phyloP scores from a whole-genome alignment of 148 eudicot species.

The Spergularia bocconei region DNA sequence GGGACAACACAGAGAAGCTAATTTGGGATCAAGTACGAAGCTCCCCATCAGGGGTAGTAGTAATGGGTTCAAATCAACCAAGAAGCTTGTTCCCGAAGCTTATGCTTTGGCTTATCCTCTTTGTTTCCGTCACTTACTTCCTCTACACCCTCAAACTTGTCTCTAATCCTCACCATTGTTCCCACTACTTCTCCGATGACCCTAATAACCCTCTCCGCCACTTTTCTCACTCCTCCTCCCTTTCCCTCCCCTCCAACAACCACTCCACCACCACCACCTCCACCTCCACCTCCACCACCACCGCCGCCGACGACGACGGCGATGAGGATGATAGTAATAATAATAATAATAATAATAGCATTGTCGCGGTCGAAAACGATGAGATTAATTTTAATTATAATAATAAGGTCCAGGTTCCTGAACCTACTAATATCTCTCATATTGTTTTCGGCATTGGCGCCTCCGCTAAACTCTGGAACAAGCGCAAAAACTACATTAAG shows the following conservation, averaged over 20 bases:
- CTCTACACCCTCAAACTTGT: conserved; percentile 71
- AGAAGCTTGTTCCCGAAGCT: conserved; percentile 34
- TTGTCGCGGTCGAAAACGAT: neutral
- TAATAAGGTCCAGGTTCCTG: neutral
- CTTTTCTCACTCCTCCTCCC: conserved; percentile 2
- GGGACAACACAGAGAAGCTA: conserved; percentile 43
- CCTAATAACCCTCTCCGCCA: conserved; percentile 6
- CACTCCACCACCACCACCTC: neutral
- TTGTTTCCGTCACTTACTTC: conserved; percentile 63
- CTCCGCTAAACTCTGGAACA: conserved; percentile 67
- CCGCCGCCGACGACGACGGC: neutral
- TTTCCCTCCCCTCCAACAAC: neutral
- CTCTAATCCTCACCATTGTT: conserved; percentile 36
- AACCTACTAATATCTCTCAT: conserved; percentile 50
- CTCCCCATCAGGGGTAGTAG: neutral
- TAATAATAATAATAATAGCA: neutral
- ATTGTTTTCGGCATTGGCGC: conserved; percentile 87
- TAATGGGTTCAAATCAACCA: neutral
- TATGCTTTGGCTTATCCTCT: conserved; percentile 55
- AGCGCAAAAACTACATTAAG: conserved; percentile 74
- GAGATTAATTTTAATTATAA: no score
- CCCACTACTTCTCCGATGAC: conserved; percentile 9
- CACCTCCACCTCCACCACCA: neutral
- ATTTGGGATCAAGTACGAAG: conserved; percentile 52
- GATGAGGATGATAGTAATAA: neutral